A percentile compares a stretch with the other conserved stretches of the same genome.
These are phyloP conservation scores for Stephania yunnanensis DNA, from an alignment of 164 flowering plant species.

Conservation along the genomic window DNA sequence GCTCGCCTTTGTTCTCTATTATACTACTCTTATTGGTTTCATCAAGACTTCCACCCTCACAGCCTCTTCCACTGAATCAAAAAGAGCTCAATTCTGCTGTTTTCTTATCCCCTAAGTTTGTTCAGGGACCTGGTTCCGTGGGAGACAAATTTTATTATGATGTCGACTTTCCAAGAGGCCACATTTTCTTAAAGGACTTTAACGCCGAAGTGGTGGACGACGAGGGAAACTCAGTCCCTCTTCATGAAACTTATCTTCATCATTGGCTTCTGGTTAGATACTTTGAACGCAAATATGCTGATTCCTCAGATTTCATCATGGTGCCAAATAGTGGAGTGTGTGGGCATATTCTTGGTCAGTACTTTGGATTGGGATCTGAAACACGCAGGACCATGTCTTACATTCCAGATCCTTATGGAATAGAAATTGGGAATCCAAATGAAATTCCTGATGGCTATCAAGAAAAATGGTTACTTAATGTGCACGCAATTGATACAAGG, in stretches of 20 bases:
- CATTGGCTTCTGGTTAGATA: slow-evolving; percentile 73
- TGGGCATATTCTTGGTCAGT: slow-evolving; percentile 37
- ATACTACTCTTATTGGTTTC: slow-evolving; percentile 1
- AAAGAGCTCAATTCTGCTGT: slow-evolving; percentile 40
- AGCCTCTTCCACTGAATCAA: slow-evolving; percentile 20
- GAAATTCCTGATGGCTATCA: slow-evolving; percentile 66
- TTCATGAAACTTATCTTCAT: slow-evolving; percentile 88
- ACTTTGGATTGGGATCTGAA: slow-evolving; percentile 83
- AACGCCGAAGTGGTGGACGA: slow-evolving; percentile 83
- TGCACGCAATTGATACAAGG: slow-evolving; percentile 89
- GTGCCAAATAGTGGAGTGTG: slow-evolving; percentile 61
- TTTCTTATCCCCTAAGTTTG: slow-evolving; percentile 58
- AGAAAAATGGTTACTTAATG: slow-evolving; percentile 72
- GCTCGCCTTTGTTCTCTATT: slow-evolving; percentile 15
- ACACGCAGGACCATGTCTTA: slow-evolving; percentile 55
- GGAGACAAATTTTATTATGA: slow-evolving; percentile 40
- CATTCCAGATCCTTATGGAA: slow-evolving; percentile 81
- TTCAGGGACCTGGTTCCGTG: slow-evolving; percentile 63
- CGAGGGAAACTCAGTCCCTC: slow-evolving; percentile 67
- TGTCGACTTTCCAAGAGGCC: slow-evolving; percentile 80
- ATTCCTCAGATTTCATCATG: slow-evolving; percentile 15
- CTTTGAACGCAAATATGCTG: slow-evolving; percentile 27
- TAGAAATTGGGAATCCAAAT: slow-evolving; percentile 65
- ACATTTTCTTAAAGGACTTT: slow-evolving; percentile 74
- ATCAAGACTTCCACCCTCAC: slow-evolving; percentile 15